Base-by-base conservation (phyloP, 2,329 filamentous ascomycete genomes). In the Trichoderma endophyticum region DNA sequence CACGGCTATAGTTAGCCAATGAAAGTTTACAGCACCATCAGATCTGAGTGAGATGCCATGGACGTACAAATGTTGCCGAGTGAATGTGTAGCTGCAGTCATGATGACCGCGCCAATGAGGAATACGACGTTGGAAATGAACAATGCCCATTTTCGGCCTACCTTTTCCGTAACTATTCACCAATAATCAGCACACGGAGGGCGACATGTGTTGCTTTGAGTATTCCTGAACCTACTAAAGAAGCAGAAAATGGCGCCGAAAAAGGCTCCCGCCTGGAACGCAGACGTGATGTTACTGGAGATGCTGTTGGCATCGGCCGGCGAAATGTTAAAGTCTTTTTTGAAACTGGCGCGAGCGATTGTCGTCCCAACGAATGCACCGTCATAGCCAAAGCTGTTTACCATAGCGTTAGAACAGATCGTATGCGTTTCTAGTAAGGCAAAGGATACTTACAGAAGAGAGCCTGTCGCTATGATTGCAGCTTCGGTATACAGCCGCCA, bases 331-430 rank as follows among this genome's bases (percentile, higher is more conserved):
- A 81, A 83, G 72, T 85, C 85, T 14, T 77, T 74, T 74, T 83
- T 81, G 79, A 88, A 88, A 72, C 82, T 83, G 21, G 80, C 74
- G 30, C 84, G 84, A 3, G 84, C 82, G 70, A 88, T 87, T 0
- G 86, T 88, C 0, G 85, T 87, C 4, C 86, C 86, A 26, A 88
- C 83, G 77, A 88, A 88, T 15, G 86, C 84, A 3, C 83, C 84
- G 74, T 88, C 86, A 75, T 88, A 87, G 15, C 86, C 85, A 73
- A 87, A 87, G 5, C 84, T 84, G 28, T 14, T n/a, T 43, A 59
- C 18, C 15, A 3, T n/a, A 1, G 30, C 12, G 24, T 71, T 18
- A 72, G 67, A 71, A 36, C 30, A 18, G 64, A 67, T 34, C 30
- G 18, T 11, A 28, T 4, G 12, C 34, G 12, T 0, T 14, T n/a